Evolutionary conservation across 768 basidiomycete species (phyloP).

Genomic region (Mycena pura): DNA sequence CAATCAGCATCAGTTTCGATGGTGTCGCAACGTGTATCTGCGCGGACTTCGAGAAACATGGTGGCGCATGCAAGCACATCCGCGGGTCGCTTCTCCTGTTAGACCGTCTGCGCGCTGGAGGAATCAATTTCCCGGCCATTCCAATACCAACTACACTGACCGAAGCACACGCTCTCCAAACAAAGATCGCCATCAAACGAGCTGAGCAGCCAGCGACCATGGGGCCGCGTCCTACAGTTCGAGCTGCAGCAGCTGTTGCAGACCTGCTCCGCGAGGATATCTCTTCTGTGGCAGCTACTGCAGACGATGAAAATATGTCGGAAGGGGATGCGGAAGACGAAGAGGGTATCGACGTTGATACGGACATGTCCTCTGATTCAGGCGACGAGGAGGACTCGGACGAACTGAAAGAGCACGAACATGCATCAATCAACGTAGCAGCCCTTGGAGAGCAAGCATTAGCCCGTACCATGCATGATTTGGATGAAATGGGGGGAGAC

Average conservation of each 20-base stretch:
- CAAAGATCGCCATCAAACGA: no score
- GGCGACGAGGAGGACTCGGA: neutral
- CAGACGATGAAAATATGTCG: neutral
- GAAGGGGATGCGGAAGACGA: neutral
- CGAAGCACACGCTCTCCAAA: neutral
- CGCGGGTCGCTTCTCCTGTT: neutral
- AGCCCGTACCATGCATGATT: neutral
- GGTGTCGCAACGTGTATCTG: slow-evolving; percentile 17
- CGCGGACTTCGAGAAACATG: slow-evolving; percentile 17
- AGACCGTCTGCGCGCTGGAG: neutral
- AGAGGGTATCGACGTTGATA: neutral
- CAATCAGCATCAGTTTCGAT: neutral
- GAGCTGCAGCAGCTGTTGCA: neutral
- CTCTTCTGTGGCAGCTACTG: no score
- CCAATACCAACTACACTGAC: neutral
- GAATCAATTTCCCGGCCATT: neutral
- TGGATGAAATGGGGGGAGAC: neutral
- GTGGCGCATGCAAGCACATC: slow-evolving; percentile 31
- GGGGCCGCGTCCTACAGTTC: neutral
- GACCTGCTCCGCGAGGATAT: neutral
- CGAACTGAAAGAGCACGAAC: neutral
- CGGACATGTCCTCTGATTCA: neutral
- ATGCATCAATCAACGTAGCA: neutral
- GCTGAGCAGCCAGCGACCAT: neutral
- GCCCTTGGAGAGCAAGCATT: slow-evolving; percentile 1